Conservation (phyloP, 495 filamentous ascomycete genomes). For the Trichodelitschia bisporula region DNA sequence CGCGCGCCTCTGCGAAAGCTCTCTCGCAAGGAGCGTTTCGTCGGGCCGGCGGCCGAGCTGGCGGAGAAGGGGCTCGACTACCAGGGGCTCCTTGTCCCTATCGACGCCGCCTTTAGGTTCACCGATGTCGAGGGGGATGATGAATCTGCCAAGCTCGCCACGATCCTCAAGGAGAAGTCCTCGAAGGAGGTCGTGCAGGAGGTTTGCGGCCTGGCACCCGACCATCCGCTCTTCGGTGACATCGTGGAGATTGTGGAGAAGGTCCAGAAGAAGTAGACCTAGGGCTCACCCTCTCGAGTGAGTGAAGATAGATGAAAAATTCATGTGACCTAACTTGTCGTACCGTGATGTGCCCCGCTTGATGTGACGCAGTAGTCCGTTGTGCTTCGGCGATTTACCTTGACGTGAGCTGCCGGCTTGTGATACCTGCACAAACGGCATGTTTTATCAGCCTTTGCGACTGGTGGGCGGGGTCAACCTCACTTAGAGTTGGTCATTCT, state of each 20-base stretch:
- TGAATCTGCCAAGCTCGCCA: slow-evolving; percentile 58
- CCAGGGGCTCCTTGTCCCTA: slow-evolving; percentile 42
- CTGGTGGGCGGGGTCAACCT: too few relatives aligned
- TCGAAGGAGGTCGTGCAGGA: slow-evolving; percentile 42
- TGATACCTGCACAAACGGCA: too few relatives aligned
- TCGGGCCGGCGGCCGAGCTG: slow-evolving; percentile 68
- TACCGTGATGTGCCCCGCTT: too few relatives aligned
- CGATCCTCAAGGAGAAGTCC: slow-evolving; percentile 46
- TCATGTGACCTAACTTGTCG: too few relatives aligned
- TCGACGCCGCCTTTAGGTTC: slow-evolving; percentile 78
- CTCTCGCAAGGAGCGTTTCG: slow-evolving; percentile 77
- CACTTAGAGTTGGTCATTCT: too few relatives aligned
- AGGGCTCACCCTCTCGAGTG: too few relatives aligned
- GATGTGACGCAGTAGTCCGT: too few relatives aligned
- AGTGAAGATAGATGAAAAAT: too few relatives aligned
- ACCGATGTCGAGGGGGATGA: slow-evolving; percentile 76
- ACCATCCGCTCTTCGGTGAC: slow-evolving; percentile 44
- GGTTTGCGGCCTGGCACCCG: slow-evolving; percentile 48
- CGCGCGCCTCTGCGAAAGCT: slow-evolving; percentile 88
- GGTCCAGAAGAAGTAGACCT: too few relatives aligned
- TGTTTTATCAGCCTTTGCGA: too few relatives aligned
- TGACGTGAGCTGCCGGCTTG: too few relatives aligned
- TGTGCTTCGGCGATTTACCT: too few relatives aligned
- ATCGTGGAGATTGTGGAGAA: slow-evolving; percentile 51
- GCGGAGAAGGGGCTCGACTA: slow-evolving; percentile 51